Evolutionary conservation across 73 alveolate genomes (phyloP).

Genomic region (Paramecium bursaria): DNA sequence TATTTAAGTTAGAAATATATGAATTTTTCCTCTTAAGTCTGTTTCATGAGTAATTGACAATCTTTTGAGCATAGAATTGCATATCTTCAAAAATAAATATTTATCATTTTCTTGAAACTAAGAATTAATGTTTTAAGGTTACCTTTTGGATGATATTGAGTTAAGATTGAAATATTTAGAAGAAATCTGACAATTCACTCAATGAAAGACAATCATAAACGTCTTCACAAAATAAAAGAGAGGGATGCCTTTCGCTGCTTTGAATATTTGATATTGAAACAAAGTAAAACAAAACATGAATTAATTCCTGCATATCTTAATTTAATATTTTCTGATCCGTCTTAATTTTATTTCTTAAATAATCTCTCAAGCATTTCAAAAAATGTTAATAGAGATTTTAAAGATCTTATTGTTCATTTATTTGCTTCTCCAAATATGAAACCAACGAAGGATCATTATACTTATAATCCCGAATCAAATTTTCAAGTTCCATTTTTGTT

Average conservation of each 20-base stretch:
- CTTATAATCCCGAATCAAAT: too few relatives aligned
- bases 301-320: slow-evolving; percentile 30
- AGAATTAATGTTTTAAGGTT: too few relatives aligned
- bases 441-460: too few relatives aligned
- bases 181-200: slow-evolving; percentile 7
- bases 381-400: not conserved
- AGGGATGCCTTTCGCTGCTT: not conserved
- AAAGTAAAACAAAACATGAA: slow-evolving; percentile 6
- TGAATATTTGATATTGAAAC: not conserved
- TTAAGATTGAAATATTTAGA: not conserved
- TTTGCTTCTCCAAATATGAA: too few relatives aligned
- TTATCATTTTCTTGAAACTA: slow-evolving; percentile 33
- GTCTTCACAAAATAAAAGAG: slow-evolving; percentile 50
- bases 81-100: slow-evolving; percentile 14
- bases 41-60: slow-evolving; percentile 55
- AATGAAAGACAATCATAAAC: slow-evolving; percentile 44
- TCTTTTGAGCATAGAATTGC: slow-evolving; percentile 52
- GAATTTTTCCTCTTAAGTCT: slow-evolving; percentile 41
- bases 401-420: too few relatives aligned
- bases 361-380: slow-evolving; percentile 37
- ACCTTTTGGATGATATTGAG: slow-evolving; percentile 1
- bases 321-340: slow-evolving; percentile 1
- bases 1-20: slow-evolving; percentile 36
- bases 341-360: slow-evolving; percentile 7
- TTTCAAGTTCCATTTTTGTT: too few relatives aligned